Evolutionary conservation across 441 rosid species (phyloP).

Genomic region (Croton laevigatus): DNA sequence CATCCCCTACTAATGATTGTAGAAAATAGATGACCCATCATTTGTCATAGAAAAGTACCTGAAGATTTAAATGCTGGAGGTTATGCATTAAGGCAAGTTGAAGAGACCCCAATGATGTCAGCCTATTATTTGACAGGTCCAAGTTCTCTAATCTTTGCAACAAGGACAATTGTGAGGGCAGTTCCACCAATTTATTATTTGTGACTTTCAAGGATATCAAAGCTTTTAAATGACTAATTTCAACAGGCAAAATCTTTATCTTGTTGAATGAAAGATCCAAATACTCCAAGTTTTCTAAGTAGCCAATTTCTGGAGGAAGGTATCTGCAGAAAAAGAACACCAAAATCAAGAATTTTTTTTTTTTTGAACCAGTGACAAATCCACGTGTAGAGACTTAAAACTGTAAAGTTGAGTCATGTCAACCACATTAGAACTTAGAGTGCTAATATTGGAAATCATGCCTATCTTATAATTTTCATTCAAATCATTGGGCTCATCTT

Average conservation of each 20-base stretch:
- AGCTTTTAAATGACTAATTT: constrained; percentile 60
- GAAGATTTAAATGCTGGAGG: constrained; percentile 73
- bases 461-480: no score
- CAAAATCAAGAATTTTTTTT: constrained; percentile 20
- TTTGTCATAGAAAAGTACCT: constrained; percentile 48
- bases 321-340: constrained; percentile 47
- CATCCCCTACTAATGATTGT: neutral
- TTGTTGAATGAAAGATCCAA: constrained; percentile 94
- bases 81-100: constrained; percentile 62
- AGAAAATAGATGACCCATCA: neutral
- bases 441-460: neutral
- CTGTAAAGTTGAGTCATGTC: neutral
- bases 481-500: no score
- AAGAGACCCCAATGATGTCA: constrained; percentile 69
- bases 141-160: constrained; percentile 73
- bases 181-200: constrained; percentile 74
- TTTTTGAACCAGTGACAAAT: neutral
- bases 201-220: constrained; percentile 74
- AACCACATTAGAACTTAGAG: neutral
- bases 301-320: constrained; percentile 93
- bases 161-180: constrained; percentile 55
- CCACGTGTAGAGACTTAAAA: neutral
- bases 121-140: constrained; percentile 81
- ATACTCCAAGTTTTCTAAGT: constrained; percentile 68
- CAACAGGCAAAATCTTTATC: constrained; percentile 73